These are phyloP conservation scores for Guillardia theta DNA, from an alignment of 78 protist genomes.

Conservation along the genomic window DNA sequence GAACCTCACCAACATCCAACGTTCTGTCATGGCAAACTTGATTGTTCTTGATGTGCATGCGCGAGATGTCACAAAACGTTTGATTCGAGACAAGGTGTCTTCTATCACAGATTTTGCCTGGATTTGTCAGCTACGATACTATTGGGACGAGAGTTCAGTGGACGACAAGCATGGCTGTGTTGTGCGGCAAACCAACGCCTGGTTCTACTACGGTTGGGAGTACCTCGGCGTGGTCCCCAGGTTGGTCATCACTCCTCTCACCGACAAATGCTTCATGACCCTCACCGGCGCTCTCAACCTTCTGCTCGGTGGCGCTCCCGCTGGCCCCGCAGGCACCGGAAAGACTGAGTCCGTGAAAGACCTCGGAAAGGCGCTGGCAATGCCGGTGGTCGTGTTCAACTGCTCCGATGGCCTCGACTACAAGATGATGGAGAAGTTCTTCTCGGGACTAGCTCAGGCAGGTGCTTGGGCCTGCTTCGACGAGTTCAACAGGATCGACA, in stretches of 20 bases:
- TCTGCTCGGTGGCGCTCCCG: constrained; percentile 77
- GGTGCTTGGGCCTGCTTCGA: constrained; percentile 91
- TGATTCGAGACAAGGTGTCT: not conserved
- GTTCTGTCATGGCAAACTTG: constrained; percentile 47
- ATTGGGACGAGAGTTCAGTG: constrained; percentile 70
- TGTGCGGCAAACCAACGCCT: constrained; percentile 8
- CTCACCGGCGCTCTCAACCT: constrained; percentile 78
- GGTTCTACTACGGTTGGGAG: constrained; percentile 75
- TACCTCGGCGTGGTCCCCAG: constrained; percentile 78
- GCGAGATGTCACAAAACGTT: constrained; percentile 42
- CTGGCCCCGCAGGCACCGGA: constrained; percentile 94
- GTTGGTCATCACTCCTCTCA: constrained; percentile 91
- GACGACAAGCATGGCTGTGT: constrained; percentile 32
- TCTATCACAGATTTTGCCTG: constrained; percentile 59
- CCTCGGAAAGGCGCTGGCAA: constrained; percentile 75
- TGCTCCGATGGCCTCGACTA: constrained; percentile 76
- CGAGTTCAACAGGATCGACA: constrained; percentile 81
- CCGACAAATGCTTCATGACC: constrained; percentile 80
- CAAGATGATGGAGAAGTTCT: constrained; percentile 78
- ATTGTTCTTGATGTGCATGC: constrained; percentile 71
- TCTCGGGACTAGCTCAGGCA: constrained; percentile 72
- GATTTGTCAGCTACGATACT: constrained; percentile 68
- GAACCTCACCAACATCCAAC: constrained; percentile 19
- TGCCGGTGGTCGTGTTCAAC: constrained; percentile 78
- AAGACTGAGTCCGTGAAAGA: constrained; percentile 85